These are phyloP conservation scores for Candida schatavii DNA, from an alignment of 805 yeast genomes.

Conservation along the genomic window DNA sequence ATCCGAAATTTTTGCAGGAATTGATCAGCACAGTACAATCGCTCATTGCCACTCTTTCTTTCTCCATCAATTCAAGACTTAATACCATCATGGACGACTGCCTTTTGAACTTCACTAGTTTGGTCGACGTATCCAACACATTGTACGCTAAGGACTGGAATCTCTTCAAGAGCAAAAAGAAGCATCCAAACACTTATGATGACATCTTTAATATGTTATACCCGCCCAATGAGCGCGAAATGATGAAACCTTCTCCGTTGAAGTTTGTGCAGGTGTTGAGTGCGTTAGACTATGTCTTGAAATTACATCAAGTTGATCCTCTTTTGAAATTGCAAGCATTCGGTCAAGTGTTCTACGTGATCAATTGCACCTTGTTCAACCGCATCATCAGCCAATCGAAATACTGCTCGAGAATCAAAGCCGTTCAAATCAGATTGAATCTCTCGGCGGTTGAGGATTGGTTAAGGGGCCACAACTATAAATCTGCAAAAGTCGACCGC, in stretches of 20 bases:
- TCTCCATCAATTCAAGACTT: conserved; percentile 55
- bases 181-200: conserved; percentile 54
- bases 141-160: conserved; percentile 72
- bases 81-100: conserved; percentile 59
- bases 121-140: conserved; percentile 77
- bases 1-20: conserved; percentile 63
- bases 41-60: conserved; percentile 53
- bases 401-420: conserved; percentile 75
- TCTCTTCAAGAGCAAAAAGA: conserved; percentile 43
- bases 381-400: conserved; percentile 63
- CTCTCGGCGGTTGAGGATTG: conserved; percentile 89
- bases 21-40: conserved; percentile 52
- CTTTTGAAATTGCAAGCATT: conserved; percentile 75
- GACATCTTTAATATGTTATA: conserved; percentile 72
- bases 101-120: conserved; percentile 70
- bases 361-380: conserved; percentile 72
- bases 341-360: conserved; percentile 74
- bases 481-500: conserved; percentile 32
- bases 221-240: conserved; percentile 80
- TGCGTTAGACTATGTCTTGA: conserved; percentile 81
- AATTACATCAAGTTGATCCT: conserved; percentile 76
- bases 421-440: conserved; percentile 86
- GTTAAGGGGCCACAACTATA: conserved; percentile 69
- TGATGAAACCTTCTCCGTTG: conserved; percentile 86
- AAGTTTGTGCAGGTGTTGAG: conserved; percentile 82